Base-by-base conservation (phyloP, 768 basidiomycete species). In the Calocera viscosa region DNA sequence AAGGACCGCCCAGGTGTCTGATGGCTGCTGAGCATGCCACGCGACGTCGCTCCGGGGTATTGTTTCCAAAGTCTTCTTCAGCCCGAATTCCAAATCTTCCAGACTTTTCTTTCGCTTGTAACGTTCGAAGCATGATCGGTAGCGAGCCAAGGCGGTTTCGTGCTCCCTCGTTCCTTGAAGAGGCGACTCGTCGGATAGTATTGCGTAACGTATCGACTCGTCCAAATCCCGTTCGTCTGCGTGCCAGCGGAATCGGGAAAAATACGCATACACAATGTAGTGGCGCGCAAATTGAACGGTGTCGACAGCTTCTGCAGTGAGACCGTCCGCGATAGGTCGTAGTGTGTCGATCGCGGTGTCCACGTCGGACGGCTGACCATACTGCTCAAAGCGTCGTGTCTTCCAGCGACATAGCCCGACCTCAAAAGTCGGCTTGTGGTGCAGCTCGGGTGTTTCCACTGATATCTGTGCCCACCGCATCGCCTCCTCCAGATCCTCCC, bases 41-140 rank as follows among this genome's bases (percentile, higher is more conserved):
- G 53, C 11, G 30, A 60, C 53, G 30, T 60, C 53, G 53, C 53
- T 60, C 8, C 53, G 53, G 10, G 53, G 53, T 28, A 60, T 60
- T 5, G 53, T 60, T 26, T 60, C 53, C 19, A 60, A 22, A 28
- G 53, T 60, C 22, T 32, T 26, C 10, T 10, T 60, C 7, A 60
- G 22, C 14, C 26, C 30, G 10, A 11, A 60, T 26, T 60, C 53
- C 2, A 60, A 19, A 26, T 60, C 53, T 28, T 60, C 53, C 8
- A 60, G 5, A 5, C 5, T 26, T 28, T 60, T 26, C 24, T 32
- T 60, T 30, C 11, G 24, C 30, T 60, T 60, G 30, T 60, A 60
- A 10, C 53, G 53, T 19, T 60, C 53, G 30, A 60, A 60, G 30
- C 53, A 60, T 16, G 53, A 26, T 26, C 53, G 2, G 19, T 60